Conservation (phyloP, 2,329 filamentous ascomycete genomes). For the Chaetomiaceae sp. region DNA sequence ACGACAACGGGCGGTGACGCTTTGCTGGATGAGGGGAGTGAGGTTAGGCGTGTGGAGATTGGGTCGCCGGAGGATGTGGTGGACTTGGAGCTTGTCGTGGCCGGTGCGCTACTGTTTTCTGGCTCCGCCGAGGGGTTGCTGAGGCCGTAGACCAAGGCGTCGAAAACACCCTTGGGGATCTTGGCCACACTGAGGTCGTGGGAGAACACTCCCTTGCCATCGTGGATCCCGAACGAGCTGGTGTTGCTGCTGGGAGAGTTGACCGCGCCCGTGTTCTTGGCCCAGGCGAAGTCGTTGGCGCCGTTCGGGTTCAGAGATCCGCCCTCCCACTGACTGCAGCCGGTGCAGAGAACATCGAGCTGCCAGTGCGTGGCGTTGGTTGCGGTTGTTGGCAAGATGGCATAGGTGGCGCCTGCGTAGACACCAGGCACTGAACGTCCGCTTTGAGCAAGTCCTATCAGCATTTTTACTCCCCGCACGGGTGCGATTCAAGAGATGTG, state of each 20-base stretch:
- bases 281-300: constrained; percentile 26
- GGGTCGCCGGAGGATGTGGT: background rate
- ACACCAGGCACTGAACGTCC: constrained; percentile 17
- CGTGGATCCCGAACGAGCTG: constrained; percentile 24
- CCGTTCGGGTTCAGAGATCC: constrained; percentile 25
- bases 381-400: constrained; percentile 19
- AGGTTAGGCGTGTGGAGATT: background rate
- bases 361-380: constrained; percentile 30
- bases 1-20: background rate
- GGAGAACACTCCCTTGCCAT: constrained; percentile 22
- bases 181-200: constrained; percentile 22
- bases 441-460: no score
- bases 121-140: background rate
- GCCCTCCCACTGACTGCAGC: constrained; percentile 26
- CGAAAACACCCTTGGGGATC: constrained; percentile 26
- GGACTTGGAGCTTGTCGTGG: background rate
- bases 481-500: no score
- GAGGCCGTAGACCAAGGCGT: constrained; percentile 21
- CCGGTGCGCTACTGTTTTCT: background rate
- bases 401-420: constrained; percentile 24
- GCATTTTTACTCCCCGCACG: no score
- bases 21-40: background rate
- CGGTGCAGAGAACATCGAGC: constrained; percentile 27
- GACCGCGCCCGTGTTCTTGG: constrained; percentile 20
- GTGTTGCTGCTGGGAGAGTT: constrained; percentile 25